phyloP scores from a whole-genome alignment of 495 filamentous ascomycete species.

The Neurospora sublineolata region DNA sequence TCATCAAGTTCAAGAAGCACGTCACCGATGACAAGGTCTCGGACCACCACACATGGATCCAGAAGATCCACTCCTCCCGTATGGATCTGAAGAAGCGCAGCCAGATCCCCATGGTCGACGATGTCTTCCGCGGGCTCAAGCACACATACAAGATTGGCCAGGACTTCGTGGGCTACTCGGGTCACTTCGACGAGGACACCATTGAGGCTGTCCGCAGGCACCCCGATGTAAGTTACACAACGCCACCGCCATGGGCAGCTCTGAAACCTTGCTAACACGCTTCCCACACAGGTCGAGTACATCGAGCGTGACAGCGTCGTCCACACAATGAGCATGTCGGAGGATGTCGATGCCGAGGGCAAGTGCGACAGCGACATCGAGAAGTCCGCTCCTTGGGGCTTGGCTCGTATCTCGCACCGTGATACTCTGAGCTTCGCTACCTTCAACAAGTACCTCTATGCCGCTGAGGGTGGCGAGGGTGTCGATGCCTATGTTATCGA shows the following conservation, averaged over 20 bases:
- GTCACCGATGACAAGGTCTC: constrained; percentile 54
- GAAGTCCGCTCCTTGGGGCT: constrained; percentile 93
- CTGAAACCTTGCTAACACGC: constrained; percentile 5
- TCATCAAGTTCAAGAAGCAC: constrained; percentile 97
- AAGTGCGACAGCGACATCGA: constrained; percentile 45
- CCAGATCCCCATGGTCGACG: constrained; percentile 57
- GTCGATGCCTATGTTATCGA: constrained; percentile 99
- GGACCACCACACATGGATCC: constrained; percentile 84
- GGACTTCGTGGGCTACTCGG: constrained; percentile 78
- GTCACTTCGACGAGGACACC: constrained; percentile 85
- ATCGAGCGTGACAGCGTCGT: constrained; percentile 92
- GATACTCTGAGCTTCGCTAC: constrained; percentile 72
- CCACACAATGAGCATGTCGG: constrained; percentile 49
- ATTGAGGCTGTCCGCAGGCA: constrained; percentile 92
- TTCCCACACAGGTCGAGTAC: constrained; percentile 68
- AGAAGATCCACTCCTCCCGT: constrained; percentile 62
- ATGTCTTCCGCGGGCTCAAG: constrained; percentile 76
- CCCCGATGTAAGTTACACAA: constrained; percentile 73
- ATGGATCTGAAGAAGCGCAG: constrained; percentile 84
- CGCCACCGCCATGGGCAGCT: not conserved
- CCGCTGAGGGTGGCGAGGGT: constrained; percentile 84
- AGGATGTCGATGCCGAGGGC: constrained; percentile 14
- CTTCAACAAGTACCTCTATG: constrained; percentile 97
- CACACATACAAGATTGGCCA: constrained; percentile 89
- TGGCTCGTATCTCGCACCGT: constrained; percentile 95